Percentiles rank a stretch among this genome's conserved stretches.
phyloP scores from a whole-genome alignment of 2,329 filamentous ascomycete species.

The Monosporascus sp. region DNA sequence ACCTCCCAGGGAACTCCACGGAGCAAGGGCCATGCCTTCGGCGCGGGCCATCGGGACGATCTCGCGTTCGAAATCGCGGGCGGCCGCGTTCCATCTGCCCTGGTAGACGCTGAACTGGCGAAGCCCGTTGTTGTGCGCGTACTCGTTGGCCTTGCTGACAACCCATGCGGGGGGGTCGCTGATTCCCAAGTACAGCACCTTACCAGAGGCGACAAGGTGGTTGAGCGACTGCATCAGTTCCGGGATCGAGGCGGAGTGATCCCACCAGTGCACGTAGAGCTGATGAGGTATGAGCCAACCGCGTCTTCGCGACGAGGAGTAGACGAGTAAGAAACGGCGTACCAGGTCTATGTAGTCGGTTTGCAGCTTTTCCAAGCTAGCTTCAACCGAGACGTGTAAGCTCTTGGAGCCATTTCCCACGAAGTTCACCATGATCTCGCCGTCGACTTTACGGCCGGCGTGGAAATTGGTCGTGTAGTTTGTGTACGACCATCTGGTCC shows the following conservation, averaged over 20 bases:
- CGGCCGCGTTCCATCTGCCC: constrained; percentile 31
- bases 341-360: constrained; percentile 50
- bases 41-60: constrained; percentile 38
- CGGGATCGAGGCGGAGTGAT: constrained; percentile 35
- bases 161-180: constrained; percentile 37
- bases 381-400: constrained; percentile 47
- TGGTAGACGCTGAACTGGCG: constrained; percentile 36
- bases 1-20: constrained; percentile 52
- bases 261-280: constrained; percentile 42
- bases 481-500: constrained; percentile 48
- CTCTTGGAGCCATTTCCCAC: constrained; percentile 57
- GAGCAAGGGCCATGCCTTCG: constrained; percentile 47
- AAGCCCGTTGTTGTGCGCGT: constrained; percentile 29
- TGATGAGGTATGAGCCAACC: no score
- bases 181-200: constrained; percentile 37
- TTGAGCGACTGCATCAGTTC: constrained; percentile 40
- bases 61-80: constrained; percentile 35
- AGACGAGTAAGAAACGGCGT: no score
- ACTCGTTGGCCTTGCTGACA: constrained; percentile 33
- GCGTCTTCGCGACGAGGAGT: no score
- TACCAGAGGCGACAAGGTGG: constrained; percentile 35
- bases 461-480: constrained; percentile 51
- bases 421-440: constrained; percentile 34
- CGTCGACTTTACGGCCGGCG: constrained; percentile 3
- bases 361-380: constrained; percentile 52